Base-by-base conservation (phyloP, 768 basidiomycete species). In the Hortiboletus flavorubellus region DNA sequence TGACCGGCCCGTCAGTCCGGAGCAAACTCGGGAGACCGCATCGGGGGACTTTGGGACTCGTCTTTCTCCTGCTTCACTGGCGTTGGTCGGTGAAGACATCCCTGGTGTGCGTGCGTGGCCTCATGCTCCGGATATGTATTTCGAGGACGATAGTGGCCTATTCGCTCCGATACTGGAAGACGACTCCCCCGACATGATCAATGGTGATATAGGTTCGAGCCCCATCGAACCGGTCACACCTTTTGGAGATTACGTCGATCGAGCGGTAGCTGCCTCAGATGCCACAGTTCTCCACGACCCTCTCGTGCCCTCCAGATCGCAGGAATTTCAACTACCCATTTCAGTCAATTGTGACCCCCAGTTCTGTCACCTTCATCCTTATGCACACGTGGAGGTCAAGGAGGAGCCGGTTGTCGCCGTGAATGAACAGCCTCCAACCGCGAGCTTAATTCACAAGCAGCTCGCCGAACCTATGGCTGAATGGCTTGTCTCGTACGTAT, bases 401-500 rank as follows among this genome's bases (percentile, higher is more conserved):
- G 50, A 64, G 34, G 59, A 51, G 14, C 54, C 68, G 14, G 70
- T 78, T 21, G 70, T 76, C 38, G 76, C 80, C 30, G 77, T 80
- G 12, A 77, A 76, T 59, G 64, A 63, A 44, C 58, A 61, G 26
- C 34, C 57, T 2, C 35, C 53, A 12, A 50, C 48, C n/a, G 78
- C 85, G 38, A 79, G 80, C 11, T 62, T 73, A 23, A 74, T 77
- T 9, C 91, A 90, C 75, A 85, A 80, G 75, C 87, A 83, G 63
- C 76, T 91, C 10, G 82, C 86, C 0, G 87, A 89, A 49, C 89
- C 89, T 16, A 75, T 92, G 57, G 81, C 90, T 4, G 85, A 87
- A 54, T 92, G 90, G 90, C 73, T 91, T 23, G 85, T 87, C 41
- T 78, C 78, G 49, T 92, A 87, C 65, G 83, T 90, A 15, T 92